Conservation (phyloP, 805 yeast genomes). For the Teunomyces funiuensis region DNA sequence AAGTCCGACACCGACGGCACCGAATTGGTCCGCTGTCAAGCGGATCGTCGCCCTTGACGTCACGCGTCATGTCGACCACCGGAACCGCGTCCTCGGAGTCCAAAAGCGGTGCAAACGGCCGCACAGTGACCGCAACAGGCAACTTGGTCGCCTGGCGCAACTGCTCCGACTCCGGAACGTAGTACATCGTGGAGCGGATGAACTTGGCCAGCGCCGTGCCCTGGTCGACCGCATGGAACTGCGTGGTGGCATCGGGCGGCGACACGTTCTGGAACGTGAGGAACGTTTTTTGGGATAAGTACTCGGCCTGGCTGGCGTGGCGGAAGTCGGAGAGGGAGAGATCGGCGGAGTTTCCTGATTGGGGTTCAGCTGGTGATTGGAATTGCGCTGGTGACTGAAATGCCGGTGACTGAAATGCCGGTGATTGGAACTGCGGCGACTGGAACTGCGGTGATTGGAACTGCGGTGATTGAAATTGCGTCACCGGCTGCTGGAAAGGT, state of each 20-base stretch:
- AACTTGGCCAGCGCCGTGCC: conserved; percentile 82
- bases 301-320: conserved; percentile 23
- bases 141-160: conserved; percentile 67
- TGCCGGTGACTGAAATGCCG: conserved; percentile 1
- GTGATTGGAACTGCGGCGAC: conserved; percentile 4
- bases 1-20: conserved; percentile 89
- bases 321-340: conserved; percentile 17
- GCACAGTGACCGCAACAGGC: conserved; percentile 77
- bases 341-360: no score
- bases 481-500: not conserved
- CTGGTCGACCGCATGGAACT: conserved; percentile 71
- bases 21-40: conserved; percentile 69
- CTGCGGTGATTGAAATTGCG: not conserved
- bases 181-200: conserved; percentile 76
- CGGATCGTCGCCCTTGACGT: conserved; percentile 19
- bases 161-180: conserved; percentile 73
- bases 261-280: conserved; percentile 72
- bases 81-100: conserved; percentile 61
- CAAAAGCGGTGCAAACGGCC: conserved; percentile 76
- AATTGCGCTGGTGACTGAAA: no score
- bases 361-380: no score
- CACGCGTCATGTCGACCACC: conserved; percentile 55
- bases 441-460: conserved; percentile 1
- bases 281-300: conserved; percentile 43
- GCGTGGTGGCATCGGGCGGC: conserved; percentile 82